Evolutionary conservation across 73 alveolate genomes (phyloP), one percentile per base, ranked within the genome.

Genomic region (Vitrella brassicaformis): DNA sequence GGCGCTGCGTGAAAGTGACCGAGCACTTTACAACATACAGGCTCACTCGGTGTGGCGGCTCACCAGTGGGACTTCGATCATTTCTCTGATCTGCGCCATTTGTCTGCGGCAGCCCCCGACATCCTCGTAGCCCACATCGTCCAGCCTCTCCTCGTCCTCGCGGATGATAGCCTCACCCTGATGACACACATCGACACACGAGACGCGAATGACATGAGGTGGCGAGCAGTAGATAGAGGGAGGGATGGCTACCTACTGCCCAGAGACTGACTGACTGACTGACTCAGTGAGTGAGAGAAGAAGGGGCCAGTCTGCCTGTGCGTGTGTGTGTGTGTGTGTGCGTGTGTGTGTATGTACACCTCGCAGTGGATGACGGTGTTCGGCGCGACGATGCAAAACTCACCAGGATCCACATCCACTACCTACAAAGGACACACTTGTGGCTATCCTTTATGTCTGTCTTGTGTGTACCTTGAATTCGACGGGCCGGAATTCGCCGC

Each of bases 391-490:
- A 95, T 93, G 88, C 93, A 94, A 29, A 88, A 87, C 79, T 95
- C 97, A 31, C 96, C 98, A 30, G 99, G 99, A 77, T 93, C 99
- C 31, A 92, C 92, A 69, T 94, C 98, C 31, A 95, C 97, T 68
- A 73, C 64, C 8, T 8, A 45, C 8, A 8, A 45, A 10, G 64
- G 64, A 10, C 64, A 18, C 25, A 18, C 64, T 8, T 8, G 18
- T 18, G 18, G 18, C 8, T 18, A 45, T 45, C 25, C 64, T 10
- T 8, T 18, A 45, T 18, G 8, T 8, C 64, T 45, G 8, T 18
- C 64, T 45, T 18, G 25, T 8, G 25, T 10, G 8, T n/a, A 91
- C 95, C 92, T 95, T 95, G 92, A 95, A 95, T 86, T 95, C 99
- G 30, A 93, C 99, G 28, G 96, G 90, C 78, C 93, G 89, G 88